phyloP scores from a whole-genome alignment of 1,284 basidiomycete genomes.

The Austroboletus rostrupii region DNA sequence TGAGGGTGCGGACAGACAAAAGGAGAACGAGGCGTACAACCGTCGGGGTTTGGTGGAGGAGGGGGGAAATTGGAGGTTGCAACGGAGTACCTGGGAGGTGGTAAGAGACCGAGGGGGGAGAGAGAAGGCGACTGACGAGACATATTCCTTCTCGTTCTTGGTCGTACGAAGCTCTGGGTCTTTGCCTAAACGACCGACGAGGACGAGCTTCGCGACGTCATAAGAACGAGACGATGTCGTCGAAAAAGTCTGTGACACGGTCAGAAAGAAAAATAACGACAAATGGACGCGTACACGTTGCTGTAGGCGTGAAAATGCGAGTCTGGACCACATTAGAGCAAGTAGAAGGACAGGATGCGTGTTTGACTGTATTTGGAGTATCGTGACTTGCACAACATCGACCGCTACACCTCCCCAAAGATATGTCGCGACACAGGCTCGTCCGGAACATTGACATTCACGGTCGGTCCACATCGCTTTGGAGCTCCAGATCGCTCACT shows the following conservation, averaged over 20 bases:
- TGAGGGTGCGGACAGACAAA: neutral
- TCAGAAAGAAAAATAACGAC: neutral
- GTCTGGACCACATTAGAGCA: slow-evolving; percentile 29
- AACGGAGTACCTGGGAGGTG: slow-evolving; percentile 55
- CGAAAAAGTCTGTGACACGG: slow-evolving; percentile 57
- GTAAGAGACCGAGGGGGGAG: slow-evolving; percentile 1
- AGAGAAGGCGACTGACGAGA: slow-evolving; percentile 47
- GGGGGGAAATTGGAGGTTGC: slow-evolving; percentile 62
- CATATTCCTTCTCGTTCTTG: slow-evolving; percentile 72
- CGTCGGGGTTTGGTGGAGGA: slow-evolving; percentile 54
- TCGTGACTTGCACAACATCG: neutral
- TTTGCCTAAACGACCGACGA: slow-evolving; percentile 69
- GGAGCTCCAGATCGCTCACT: neutral
- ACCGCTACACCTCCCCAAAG: neutral
- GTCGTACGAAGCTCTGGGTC: slow-evolving; percentile 68
- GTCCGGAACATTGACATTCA: slow-evolving; percentile 86
- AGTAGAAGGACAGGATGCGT: neutral
- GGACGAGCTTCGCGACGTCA: slow-evolving; percentile 70
- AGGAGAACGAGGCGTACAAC: slow-evolving; percentile 43
- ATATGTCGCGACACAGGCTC: slow-evolving; percentile 87
- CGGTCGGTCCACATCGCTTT: slow-evolving; percentile 45
- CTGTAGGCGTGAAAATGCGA: slow-evolving; percentile 38
- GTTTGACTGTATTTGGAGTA: slow-evolving; percentile 26
- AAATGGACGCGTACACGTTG: slow-evolving; percentile 42
- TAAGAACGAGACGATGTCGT: slow-evolving; percentile 48